These are phyloP conservation scores for Coemansia sp. DNA, from an alignment of 192 early-diverging fungal species.

Conservation along the genomic window DNA sequence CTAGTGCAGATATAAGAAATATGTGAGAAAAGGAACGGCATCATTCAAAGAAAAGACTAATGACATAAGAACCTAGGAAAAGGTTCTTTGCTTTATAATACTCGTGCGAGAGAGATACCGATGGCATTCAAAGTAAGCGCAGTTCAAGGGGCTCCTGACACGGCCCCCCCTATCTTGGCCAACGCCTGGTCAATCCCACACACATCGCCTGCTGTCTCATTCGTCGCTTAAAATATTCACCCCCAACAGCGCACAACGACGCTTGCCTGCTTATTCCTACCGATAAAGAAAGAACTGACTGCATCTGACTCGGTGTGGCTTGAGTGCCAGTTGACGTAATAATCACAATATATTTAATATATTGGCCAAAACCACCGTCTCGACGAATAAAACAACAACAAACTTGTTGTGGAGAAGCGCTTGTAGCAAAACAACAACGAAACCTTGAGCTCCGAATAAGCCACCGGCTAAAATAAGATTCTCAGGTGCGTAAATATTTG, in stretches of 20 bases:
- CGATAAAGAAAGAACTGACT: background rate
- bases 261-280: background rate
- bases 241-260: background rate
- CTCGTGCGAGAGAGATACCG: background rate
- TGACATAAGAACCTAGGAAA: background rate
- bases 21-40: background rate
- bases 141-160: background rate
- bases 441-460: background rate
- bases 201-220: background rate
- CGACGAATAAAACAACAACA: background rate
- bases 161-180: background rate
- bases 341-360: background rate
- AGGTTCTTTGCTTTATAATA: background rate
- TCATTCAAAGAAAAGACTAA: background rate
- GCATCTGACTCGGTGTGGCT: conserved; percentile 3
- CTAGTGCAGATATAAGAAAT: background rate
- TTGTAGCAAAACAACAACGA: background rate
- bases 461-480: background rate
- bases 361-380: background rate
- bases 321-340: background rate
- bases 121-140: background rate
- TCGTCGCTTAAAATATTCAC: background rate
- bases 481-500: background rate
- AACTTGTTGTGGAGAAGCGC: background rate
- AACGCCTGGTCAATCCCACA: background rate